These are phyloP conservation scores for Tilletia horrida DNA, from an alignment of 1,284 basidiomycete genomes.

Conservation along the genomic window DNA sequence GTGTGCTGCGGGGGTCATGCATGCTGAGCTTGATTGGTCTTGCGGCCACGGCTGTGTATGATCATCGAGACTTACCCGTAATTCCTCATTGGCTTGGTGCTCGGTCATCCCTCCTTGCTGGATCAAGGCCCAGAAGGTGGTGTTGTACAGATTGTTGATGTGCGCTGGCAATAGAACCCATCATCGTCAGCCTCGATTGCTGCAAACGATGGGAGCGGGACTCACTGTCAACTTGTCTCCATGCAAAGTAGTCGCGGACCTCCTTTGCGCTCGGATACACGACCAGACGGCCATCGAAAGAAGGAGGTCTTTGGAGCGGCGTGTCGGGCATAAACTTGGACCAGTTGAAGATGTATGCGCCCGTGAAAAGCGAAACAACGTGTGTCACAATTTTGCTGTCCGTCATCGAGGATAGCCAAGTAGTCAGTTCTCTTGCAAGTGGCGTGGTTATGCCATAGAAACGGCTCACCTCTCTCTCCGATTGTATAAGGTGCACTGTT, in stretches of 20 bases:
- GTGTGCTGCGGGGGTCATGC: slow-evolving; percentile 65
- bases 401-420: not conserved
- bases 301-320: slow-evolving; percentile 72
- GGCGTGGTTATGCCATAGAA: no score
- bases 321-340: slow-evolving; percentile 69
- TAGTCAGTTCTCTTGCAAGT: not conserved
- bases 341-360: slow-evolving; percentile 88
- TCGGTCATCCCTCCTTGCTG: slow-evolving; percentile 72
- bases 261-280: slow-evolving; percentile 73
- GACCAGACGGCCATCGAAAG: slow-evolving; percentile 81
- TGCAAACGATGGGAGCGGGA: not conserved
- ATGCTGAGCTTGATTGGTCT: not conserved
- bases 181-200: not conserved
- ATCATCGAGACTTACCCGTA: slow-evolving; percentile 61
- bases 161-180: slow-evolving; percentile 65
- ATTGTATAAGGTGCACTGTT: slow-evolving; percentile 73
- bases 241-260: slow-evolving; percentile 86
- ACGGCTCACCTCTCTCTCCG: slow-evolving; percentile 64
- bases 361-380: slow-evolving; percentile 85
- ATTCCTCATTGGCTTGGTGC: slow-evolving; percentile 74
- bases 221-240: slow-evolving; percentile 92
- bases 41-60: not conserved
- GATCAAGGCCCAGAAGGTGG: slow-evolving; percentile 88
- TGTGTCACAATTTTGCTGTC: slow-evolving; percentile 79
- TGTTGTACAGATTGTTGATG: slow-evolving; percentile 97